A percentile compares a stretch with the other conserved stretches of the same genome.
Conservation (phyloP, 805 yeast species). For the Schwanniomyces polymorphus region DNA sequence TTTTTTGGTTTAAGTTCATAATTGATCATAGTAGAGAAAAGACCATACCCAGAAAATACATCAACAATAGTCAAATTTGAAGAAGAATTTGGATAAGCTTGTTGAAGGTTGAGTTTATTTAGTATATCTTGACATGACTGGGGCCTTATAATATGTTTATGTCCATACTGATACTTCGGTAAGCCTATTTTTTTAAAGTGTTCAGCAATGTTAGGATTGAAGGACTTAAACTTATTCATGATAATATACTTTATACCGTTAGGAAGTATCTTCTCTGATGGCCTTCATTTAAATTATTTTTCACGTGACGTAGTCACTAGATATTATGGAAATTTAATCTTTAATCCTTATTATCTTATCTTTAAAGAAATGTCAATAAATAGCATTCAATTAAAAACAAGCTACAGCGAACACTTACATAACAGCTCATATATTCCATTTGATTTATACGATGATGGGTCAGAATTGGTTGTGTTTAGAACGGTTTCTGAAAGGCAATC, state of each 20-base stretch:
- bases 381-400: slow-evolving; percentile 16
- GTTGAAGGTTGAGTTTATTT: slow-evolving; percentile 45
- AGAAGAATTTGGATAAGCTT: slow-evolving; percentile 33
- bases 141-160: slow-evolving; percentile 19
- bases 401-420: slow-evolving; percentile 6
- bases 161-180: slow-evolving; percentile 24
- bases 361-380: slow-evolving; percentile 28
- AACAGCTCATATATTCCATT: slow-evolving; percentile 12
- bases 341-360: not conserved
- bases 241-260: not conserved
- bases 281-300: not conserved
- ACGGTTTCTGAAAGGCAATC: slow-evolving; percentile 25
- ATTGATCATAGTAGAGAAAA: slow-evolving; percentile 63
- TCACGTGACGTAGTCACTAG: not conserved
- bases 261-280: not conserved
- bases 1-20: slow-evolving; percentile 58
- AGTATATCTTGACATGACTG: slow-evolving; percentile 38
- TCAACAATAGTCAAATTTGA: slow-evolving; percentile 53
- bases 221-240: slow-evolving; percentile 9
- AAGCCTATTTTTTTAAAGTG: slow-evolving; percentile 18
- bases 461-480: slow-evolving; percentile 11
- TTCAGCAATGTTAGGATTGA: slow-evolving; percentile 26
- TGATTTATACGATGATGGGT: slow-evolving; percentile 15
- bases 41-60: slow-evolving; percentile 58
- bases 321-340: not conserved